phyloP scores from a whole-genome alignment of 805 yeast species.

The Phaffomyces thermotolerans region DNA sequence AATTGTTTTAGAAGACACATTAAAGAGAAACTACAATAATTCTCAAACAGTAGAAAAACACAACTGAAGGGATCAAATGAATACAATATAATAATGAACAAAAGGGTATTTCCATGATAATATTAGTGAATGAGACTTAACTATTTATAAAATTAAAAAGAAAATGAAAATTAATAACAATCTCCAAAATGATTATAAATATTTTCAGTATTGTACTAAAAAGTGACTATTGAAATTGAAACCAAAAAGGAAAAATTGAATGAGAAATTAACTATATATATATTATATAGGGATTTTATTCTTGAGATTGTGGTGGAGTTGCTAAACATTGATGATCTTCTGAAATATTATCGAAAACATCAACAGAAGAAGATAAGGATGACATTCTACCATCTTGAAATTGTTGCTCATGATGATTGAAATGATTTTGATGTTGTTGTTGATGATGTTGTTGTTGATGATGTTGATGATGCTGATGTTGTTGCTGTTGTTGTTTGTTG shows the following conservation, averaged over 20 bases:
- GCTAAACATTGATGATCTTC: constrained; percentile 1
- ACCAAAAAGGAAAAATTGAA: not conserved
- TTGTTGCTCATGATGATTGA: not conserved
- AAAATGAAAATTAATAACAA: not conserved
- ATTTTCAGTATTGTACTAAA: too few relatives aligned
- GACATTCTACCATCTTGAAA: not conserved
- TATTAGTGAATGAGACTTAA: not conserved
- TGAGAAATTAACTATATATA: too few relatives aligned
- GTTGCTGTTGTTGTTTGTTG: constrained; percentile 2
- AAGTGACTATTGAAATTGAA: too few relatives aligned
- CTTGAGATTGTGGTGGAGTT: constrained; percentile 3
- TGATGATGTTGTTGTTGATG: constrained; percentile 2
- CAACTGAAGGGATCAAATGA: constrained; percentile 10
- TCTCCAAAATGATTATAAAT: not conserved
- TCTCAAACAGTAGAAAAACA: not conserved
- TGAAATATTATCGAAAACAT: not conserved
- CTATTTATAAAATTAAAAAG: not conserved
- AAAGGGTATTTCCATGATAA: not conserved
- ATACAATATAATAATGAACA: not conserved
- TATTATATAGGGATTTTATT: too few relatives aligned
- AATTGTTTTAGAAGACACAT: too few relatives aligned
- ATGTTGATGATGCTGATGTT: constrained; percentile 2
- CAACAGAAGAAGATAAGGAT: not conserved
- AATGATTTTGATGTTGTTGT: not conserved
- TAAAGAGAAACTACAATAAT: too few relatives aligned